phyloP scores from a whole-genome alignment of 169 alveolate species.

The Plasmodium relictum region DNA sequence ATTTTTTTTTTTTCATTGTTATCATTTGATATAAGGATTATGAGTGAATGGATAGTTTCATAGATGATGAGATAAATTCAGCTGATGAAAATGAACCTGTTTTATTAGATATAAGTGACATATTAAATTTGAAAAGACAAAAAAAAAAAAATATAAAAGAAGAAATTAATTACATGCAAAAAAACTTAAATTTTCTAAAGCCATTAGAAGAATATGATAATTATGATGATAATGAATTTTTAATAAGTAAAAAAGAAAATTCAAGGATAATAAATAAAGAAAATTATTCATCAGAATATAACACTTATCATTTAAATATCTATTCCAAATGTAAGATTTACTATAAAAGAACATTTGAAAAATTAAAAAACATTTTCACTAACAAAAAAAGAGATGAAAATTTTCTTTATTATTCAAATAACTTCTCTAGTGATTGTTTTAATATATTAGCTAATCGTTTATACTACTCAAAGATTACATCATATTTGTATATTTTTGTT shows the following conservation, averaged over 20 bases:
- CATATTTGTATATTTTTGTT: slow-evolving; percentile 44
- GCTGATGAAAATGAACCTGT: slow-evolving; percentile 68
- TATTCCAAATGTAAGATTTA: background rate
- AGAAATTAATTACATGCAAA: background rate
- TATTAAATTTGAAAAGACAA: slow-evolving; percentile 16
- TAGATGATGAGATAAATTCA: slow-evolving; percentile 63
- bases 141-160: background rate
- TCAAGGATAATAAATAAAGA: background rate
- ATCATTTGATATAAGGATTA: background rate
- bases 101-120: slow-evolving; percentile 33
- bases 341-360: background rate
- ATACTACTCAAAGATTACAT: slow-evolving; percentile 53
- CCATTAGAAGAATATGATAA: background rate
- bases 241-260: slow-evolving; percentile 13
- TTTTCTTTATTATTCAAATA: slow-evolving; percentile 3
- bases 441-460: slow-evolving; percentile 54
- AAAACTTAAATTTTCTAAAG: background rate
- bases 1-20: too few species aligned
- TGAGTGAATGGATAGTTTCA: slow-evolving; percentile 66
- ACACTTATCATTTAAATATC: background rate
- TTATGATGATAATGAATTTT: slow-evolving; percentile 40
- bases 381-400: slow-evolving; percentile 23
- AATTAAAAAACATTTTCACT: slow-evolving; percentile 7
- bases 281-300: background rate
- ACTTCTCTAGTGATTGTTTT: slow-evolving; percentile 23